Evolutionary conservation across 768 basidiomycete species (phyloP).

Genomic region (Amanita subjunquillea): DNA sequence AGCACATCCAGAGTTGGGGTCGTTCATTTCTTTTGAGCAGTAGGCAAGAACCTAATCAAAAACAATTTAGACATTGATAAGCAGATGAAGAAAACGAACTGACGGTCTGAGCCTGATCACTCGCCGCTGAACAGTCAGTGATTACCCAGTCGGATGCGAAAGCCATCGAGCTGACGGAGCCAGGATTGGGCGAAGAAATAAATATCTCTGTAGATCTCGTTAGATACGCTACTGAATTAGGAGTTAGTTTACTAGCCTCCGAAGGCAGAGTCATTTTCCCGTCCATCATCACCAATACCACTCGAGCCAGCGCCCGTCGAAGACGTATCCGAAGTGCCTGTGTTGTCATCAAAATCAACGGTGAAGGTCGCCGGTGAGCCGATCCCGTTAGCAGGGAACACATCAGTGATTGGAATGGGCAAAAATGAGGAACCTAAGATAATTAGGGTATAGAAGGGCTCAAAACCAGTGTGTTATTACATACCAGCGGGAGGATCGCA

Average conservation of each 20-base stretch:
- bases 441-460: not conserved
- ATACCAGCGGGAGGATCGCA: conserved; percentile 9
- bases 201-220: conserved; percentile 11
- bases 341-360: conserved; percentile 13
- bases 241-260: not conserved
- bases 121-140: conserved; percentile 9
- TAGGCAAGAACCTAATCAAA: conserved; percentile 12
- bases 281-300: not conserved
- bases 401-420: conserved; percentile 8
- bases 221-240: not conserved
- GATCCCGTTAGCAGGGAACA: conserved; percentile 9
- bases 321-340: not conserved
- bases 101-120: conserved; percentile 12
- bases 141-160: conserved; percentile 15
- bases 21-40: conserved; percentile 10
- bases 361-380: conserved; percentile 7
- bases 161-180: conserved; percentile 13
- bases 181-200: conserved; percentile 15
- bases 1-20: conserved; percentile 7
- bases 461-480: not conserved
- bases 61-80: not conserved
- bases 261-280: not conserved
- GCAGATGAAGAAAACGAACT: not conserved
- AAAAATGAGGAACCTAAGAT: not conserved
- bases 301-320: not conserved